Base-by-base conservation (phyloP, 164 flowering plant genomes). In the Brasenia schreberi region DNA sequence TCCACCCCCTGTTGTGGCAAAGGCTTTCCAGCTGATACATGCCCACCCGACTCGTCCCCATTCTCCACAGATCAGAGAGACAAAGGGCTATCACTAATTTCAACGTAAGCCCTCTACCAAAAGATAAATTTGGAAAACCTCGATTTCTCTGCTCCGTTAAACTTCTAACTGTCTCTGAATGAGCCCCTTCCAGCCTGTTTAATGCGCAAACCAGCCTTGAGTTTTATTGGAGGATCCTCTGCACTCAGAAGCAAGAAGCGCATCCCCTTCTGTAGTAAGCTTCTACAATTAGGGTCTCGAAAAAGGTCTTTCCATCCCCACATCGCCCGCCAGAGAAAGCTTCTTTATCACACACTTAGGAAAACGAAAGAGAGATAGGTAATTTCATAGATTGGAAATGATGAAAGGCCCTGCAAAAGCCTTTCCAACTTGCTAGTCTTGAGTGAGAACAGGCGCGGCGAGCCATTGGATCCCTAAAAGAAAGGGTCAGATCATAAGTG, bases 171-270 rank as follows among this genome's bases (percentile, higher is more conserved):
- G 39, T 87, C 96, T 42, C 87, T 64, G 65, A 88, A 86, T 3
- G 97, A 88, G 62, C 93, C 85, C 76, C 97, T 75, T 39, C 97
- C 97, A 6, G 96, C 94, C n/a, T 91, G 96, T 69, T 82, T 82
- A 18, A 83, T 82, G 9, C 90, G 77, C 70, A 91, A 71, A 71
- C 89, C 89, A 42, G 94, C 85, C 74, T 88, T 75, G 61, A 83
- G 76, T 74, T 84, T 82, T 67, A 85, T 81, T 64, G 87, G 89
- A 63, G 93, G 96, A 64, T 85, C 87, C 60, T 76, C 80, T 43
- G 83, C 76, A 65, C 75, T 74, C 18, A 84, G 66, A 42, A 78
- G 70, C 77, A 78, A 71, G 67, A 69, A 65, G 43, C 77, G 75
- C 90, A 85, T 78, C 7, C 6, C 52, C 14, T 68, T 65, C 17